These are phyloP conservation scores for Sporothrix brunneoviolacea DNA, from an alignment of 2,329 filamentous ascomycete species.

Conservation along the genomic window DNA sequence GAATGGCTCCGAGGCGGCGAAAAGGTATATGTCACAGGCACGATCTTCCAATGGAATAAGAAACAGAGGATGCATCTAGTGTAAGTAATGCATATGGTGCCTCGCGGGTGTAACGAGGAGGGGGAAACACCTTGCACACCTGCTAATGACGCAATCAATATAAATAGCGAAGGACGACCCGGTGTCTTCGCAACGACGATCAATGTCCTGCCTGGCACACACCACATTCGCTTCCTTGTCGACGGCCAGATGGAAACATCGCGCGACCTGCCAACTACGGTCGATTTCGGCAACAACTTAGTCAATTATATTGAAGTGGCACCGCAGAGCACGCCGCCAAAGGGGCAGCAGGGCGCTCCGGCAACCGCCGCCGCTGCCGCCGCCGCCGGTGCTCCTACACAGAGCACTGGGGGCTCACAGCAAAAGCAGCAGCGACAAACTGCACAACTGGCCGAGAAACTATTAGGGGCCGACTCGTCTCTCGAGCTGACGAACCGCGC, in stretches of 20 bases:
- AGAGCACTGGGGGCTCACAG: slow-evolving; percentile 12
- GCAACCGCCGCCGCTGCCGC: slow-evolving; percentile 13
- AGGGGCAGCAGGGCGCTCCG: not conserved
- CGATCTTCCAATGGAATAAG: slow-evolving; percentile 94
- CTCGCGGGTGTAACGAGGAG: not conserved
- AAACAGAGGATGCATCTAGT: slow-evolving; percentile 82
- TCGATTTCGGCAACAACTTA: slow-evolving; percentile 95
- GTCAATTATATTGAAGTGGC: slow-evolving; percentile 97
- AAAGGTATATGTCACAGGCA: slow-evolving; percentile 93
- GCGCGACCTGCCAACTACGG: slow-evolving; percentile 80
- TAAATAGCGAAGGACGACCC: slow-evolving; percentile 43
- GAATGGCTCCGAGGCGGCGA: slow-evolving; percentile 81
- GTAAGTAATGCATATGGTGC: slow-evolving; percentile 53
- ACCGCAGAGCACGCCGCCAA: slow-evolving; percentile 57
- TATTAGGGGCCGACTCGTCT: slow-evolving; percentile 5
- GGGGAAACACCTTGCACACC: not conserved
- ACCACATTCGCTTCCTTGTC: slow-evolving; percentile 94
- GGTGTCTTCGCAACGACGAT: slow-evolving; percentile 70
- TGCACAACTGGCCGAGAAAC: not conserved
- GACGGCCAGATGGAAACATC: slow-evolving; percentile 91
- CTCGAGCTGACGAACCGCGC: slow-evolving; percentile 23
- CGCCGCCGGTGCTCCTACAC: slow-evolving; percentile 21
- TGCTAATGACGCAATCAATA: not conserved
- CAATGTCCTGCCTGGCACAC: slow-evolving; percentile 83
- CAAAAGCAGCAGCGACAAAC: slow-evolving; percentile 19